Base-by-base conservation (phyloP, 1,139 yeast genomes). In the Sugiyamaella xylanicola region DNA sequence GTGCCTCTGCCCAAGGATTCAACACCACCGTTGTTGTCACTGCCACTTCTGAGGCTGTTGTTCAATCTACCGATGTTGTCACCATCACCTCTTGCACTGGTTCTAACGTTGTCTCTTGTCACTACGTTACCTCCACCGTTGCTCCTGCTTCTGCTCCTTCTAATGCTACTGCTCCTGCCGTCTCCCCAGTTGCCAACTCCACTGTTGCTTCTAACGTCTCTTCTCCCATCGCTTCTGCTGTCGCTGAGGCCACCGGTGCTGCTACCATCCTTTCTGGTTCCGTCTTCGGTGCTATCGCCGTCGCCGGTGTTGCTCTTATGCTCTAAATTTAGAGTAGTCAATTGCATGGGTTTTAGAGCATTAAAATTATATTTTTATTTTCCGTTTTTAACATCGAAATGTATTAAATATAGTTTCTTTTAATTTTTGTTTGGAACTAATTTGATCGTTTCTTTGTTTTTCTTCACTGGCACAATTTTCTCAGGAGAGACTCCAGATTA, bases 41-140 rank as follows among this genome's bases (percentile, higher is more conserved):
- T 42, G 54, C 56, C 5, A 58, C 61, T 29, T 48, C 59, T 27
- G 51, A 54, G 11, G 58, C 57, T 51, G 55, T 58, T 27, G 59
- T 58, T 36, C 35, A 56, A 43, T 49, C 61, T 40, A 52, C 59
- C 36, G 63, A 59, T 25, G 53, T 63, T 48, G 58, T 58, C 22
- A 59, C 61, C 57, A 36, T 48, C 56, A 63, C 64, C 56, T 51
- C 54, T 52, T 63, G 65, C 59, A 59, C 66, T 57, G 64, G 64
- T 36, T 59, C 64, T 43, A 58, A 62, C 58, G 61, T 63, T 53
- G 65, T 61, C 43, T 54, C 59, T 25, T 63, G 66, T 57, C 64
- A 63, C 58, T 56, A 60, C 63, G 60, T 62, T 55, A 50, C 62
- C 21, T 20, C 59, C 35, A 25, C 57, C 45, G 56, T 52, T 41